Percentiles rank a stretch among this genome's conserved stretches.
Conservation (phyloP, 1,284 basidiomycete genomes). For the Malassezia nana region DNA sequence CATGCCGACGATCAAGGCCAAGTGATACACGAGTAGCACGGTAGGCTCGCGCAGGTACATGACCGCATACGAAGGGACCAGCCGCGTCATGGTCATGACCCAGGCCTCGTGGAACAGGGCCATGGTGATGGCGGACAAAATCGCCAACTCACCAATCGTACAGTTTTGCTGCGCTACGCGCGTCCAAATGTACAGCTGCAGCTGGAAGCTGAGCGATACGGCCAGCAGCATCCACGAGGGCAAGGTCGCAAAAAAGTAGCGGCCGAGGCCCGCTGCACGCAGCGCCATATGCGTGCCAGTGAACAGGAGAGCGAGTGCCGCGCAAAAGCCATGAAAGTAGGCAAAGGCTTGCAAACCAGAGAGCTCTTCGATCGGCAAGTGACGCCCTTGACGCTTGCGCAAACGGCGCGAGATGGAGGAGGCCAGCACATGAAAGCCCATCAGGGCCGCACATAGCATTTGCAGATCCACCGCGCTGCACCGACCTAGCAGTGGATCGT, state of each 20-base stretch:
- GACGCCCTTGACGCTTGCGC: constrained; percentile 5
- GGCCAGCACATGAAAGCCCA: constrained; percentile 11
- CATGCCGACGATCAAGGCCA: constrained; percentile 84
- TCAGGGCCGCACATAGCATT: neutral
- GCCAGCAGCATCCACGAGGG: constrained; percentile 58
- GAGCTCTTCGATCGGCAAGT: constrained; percentile 2
- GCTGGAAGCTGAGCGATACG: constrained; percentile 64
- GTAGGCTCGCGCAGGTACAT: constrained; percentile 88
- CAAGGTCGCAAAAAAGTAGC: constrained; percentile 39
- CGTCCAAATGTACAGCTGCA: constrained; percentile 76
- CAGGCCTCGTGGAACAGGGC: constrained; percentile 67
- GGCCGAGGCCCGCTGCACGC: constrained; percentile 23
- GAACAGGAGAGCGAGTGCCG: constrained; percentile 40
- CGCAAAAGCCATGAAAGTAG: constrained; percentile 44
- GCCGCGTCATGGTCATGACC: constrained; percentile 23
- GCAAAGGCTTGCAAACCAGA: neutral
- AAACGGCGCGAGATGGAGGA: constrained; percentile 1
- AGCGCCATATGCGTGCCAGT: constrained; percentile 30
- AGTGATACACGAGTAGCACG: constrained; percentile 80
- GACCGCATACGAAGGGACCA: constrained; percentile 50
- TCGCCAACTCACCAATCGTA: constrained; percentile 82
- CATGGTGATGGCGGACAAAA: constrained; percentile 78
- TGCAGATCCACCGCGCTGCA: constrained; percentile 4
- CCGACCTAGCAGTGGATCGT: neutral
- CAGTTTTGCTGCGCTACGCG: constrained; percentile 83